phyloP scores from a whole-genome alignment of 2,329 filamentous ascomycete species.

The Juglanconis oblonga region DNA sequence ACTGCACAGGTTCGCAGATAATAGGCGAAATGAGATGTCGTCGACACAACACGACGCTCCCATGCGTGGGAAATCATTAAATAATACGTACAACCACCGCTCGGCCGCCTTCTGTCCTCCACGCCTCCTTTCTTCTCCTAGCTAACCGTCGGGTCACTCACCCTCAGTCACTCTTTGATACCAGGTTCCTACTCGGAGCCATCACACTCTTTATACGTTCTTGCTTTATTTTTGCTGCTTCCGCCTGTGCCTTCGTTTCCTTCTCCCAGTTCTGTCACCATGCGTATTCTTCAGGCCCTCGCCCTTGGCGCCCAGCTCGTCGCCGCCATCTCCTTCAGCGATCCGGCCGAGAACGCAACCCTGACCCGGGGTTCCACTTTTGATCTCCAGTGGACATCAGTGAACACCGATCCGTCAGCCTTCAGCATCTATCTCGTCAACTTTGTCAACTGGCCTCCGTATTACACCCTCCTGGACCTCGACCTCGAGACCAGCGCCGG shows the following conservation, averaged over 20 bases:
- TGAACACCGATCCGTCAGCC: conserved; percentile 37
- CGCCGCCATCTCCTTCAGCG: conserved; percentile 29
- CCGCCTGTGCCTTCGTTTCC: too few species aligned
- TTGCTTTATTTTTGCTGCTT: not conserved
- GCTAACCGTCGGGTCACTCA: conserved; percentile 12
- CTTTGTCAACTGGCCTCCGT: conserved; percentile 42
- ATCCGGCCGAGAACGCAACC: conserved; percentile 34
- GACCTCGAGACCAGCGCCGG: conserved; percentile 32
- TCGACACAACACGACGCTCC: too few species aligned
- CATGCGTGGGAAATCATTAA: too few species aligned
- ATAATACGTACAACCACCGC: too few species aligned
- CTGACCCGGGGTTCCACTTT: conserved; percentile 32
- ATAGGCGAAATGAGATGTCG: too few species aligned
- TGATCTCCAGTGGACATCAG: conserved; percentile 34
- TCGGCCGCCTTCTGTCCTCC: too few species aligned
- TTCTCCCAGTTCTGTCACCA: conserved; percentile 8
- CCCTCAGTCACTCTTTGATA: conserved; percentile 13
- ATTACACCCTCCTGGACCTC: conserved; percentile 34
- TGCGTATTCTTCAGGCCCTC: conserved; percentile 27
- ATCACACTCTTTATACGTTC: conserved; percentile 3
- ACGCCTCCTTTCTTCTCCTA: not conserved
- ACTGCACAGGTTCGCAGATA: too few species aligned
- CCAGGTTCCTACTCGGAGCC: not conserved
- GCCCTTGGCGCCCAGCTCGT: conserved; percentile 29
- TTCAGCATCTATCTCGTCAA: conserved; percentile 43